Conservation (phyloP, 1,284 basidiomycete genomes). For the Peniophora sp. region DNA sequence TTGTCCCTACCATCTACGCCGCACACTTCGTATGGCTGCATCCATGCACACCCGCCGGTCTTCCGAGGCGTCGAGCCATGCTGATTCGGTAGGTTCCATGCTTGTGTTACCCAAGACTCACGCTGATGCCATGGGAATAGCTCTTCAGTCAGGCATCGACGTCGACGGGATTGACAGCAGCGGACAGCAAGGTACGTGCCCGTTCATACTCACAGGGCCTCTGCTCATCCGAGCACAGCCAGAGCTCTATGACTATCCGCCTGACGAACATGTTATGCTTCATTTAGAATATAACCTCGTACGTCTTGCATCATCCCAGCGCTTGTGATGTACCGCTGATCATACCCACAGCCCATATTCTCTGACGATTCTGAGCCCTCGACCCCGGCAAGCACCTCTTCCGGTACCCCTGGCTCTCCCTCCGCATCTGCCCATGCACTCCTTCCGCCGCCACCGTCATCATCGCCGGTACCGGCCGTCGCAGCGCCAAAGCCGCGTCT, state of each 20-base stretch:
- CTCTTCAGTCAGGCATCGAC: not conserved
- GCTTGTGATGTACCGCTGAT: not conserved
- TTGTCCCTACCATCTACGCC: not conserved
- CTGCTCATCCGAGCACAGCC: slow-evolving; percentile 1
- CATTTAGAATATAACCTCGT: slow-evolving; percentile 12
- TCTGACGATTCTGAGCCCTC: slow-evolving; percentile 3
- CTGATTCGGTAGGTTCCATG: not conserved
- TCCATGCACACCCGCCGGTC: not conserved
- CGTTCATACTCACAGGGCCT: not conserved
- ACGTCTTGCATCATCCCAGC: slow-evolving; percentile 1
- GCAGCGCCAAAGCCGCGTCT: slow-evolving; percentile 7
- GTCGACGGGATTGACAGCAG: not conserved
- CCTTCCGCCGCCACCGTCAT: slow-evolving; percentile 11
- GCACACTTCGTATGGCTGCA: not conserved
- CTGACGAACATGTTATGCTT: slow-evolving; percentile 12
- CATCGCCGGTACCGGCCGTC: slow-evolving; percentile 7
- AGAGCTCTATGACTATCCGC: slow-evolving; percentile 1
- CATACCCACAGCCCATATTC: slow-evolving; percentile 8
- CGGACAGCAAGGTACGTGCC: not conserved
- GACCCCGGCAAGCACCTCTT: not conserved
- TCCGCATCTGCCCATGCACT: slow-evolving; percentile 2
- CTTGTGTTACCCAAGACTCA: not conserved
- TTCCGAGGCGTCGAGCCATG: not conserved
- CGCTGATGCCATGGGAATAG: not conserved
- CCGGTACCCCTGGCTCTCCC: not conserved